Conservation (phyloP, 176 grass and related monocot species). For the Triticum turgidum region DNA sequence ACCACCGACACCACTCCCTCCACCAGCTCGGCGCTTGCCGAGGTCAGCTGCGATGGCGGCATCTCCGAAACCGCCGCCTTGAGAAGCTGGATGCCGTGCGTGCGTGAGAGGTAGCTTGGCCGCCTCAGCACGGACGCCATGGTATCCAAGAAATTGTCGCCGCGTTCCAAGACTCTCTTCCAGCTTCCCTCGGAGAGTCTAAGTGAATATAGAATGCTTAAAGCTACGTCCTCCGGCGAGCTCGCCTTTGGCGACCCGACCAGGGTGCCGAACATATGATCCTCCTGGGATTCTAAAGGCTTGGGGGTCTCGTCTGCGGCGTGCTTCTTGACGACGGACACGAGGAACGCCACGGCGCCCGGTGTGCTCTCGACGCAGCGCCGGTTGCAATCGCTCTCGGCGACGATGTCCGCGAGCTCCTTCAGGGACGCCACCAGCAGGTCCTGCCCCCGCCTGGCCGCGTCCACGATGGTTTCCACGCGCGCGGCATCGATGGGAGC, state of each 20-base stretch:
- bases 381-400: conserved; percentile 67
- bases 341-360: conserved; percentile 47
- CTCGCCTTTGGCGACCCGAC: neutral
- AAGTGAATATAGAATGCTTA: conserved; percentile 65
- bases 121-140: conserved; percentile 47
- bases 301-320: neutral
- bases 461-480: conserved; percentile 38
- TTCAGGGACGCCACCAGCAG: conserved; percentile 24
- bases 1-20: conserved; percentile 42
- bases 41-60: conserved; percentile 33
- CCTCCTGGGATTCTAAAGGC: neutral
- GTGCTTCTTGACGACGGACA: conserved; percentile 42
- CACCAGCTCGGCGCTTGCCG: conserved; percentile 40
- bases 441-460: conserved; percentile 15
- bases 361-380: conserved; percentile 45
- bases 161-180: conserved; percentile 23
- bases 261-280: neutral
- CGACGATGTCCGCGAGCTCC: conserved; percentile 48
- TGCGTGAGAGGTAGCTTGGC: conserved; percentile 54
- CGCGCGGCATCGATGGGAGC: conserved; percentile 49
- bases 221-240: conserved; percentile 47
- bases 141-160: conserved; percentile 33
- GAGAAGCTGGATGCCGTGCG: conserved; percentile 44
- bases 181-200: conserved; percentile 48
- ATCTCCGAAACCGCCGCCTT: conserved; percentile 43